These are phyloP conservation scores for Phaeosphaeria sp. DNA, from an alignment of 2,329 filamentous ascomycete species.

Conservation along the genomic window DNA sequence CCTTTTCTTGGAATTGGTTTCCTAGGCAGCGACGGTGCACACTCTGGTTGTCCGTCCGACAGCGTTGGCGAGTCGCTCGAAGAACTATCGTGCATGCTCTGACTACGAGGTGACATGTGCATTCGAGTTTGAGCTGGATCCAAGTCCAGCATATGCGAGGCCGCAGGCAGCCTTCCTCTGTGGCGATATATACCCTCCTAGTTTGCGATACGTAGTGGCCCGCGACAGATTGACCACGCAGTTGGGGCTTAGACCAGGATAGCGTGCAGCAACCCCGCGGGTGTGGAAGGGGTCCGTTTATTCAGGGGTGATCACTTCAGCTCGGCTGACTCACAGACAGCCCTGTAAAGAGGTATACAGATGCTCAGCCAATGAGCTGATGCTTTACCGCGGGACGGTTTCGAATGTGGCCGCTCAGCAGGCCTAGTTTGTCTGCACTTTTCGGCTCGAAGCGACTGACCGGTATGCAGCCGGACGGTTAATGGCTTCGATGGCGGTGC, in stretches of 20 bases:
- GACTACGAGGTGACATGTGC: constrained; percentile 30
- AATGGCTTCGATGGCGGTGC: constrained; percentile 29
- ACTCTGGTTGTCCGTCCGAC: constrained; percentile 24
- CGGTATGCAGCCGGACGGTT: constrained; percentile 33
- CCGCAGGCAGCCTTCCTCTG: constrained; percentile 24
- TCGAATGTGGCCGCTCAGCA: not conserved
- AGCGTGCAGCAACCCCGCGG: constrained; percentile 30
- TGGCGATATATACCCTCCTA: constrained; percentile 36
- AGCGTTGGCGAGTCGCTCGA: constrained; percentile 41
- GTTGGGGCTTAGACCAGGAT: constrained; percentile 39
- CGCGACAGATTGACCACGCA: constrained; percentile 16
- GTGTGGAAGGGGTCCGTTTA: constrained; percentile 21
- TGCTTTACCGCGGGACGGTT: not conserved
- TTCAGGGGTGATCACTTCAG: constrained; percentile 37
- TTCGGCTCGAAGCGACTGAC: constrained; percentile 25
- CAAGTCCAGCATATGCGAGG: constrained; percentile 15
- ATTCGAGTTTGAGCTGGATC: constrained; percentile 19
- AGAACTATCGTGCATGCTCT: constrained; percentile 5
- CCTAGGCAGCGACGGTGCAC: constrained; percentile 32
- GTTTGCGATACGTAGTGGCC: constrained; percentile 19
- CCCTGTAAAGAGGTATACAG: constrained; percentile 23
- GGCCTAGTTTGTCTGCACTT: constrained; percentile 3
- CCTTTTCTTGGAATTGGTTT: constrained; percentile 58
- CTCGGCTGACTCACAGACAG: constrained; percentile 35
- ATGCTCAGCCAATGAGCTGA: constrained; percentile 26